Evolutionary conservation across 2,329 filamentous ascomycete genomes (phyloP).

Genomic region (Lasiodiplodia sp.): DNA sequence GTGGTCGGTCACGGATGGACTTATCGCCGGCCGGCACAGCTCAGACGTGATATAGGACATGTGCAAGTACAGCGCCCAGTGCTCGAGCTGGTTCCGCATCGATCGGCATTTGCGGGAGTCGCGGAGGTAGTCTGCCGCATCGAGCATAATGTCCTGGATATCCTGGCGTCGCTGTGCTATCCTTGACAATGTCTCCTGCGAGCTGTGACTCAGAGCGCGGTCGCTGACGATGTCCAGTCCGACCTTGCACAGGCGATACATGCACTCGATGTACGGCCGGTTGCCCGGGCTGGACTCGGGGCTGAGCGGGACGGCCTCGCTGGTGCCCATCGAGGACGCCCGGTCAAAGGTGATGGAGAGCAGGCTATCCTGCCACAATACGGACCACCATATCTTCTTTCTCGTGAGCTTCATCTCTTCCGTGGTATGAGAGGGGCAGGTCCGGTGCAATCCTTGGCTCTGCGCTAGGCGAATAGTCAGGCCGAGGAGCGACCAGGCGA

Average conservation of each 20-base stretch:
- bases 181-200: conserved; percentile 60
- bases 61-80: conserved; percentile 67
- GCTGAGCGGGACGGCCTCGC: conserved; percentile 52
- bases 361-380: conserved; percentile 70
- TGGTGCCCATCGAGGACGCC: conserved; percentile 62
- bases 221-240: conserved; percentile 67
- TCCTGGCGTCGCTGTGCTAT: conserved; percentile 65
- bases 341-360: conserved; percentile 70
- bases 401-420: conserved; percentile 51
- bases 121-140: conserved; percentile 64
- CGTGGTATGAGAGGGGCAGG: conserved; percentile 62
- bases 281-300: conserved; percentile 56
- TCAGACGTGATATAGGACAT: conserved; percentile 69
- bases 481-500: conserved; percentile 66
- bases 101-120: conserved; percentile 59
- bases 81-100: conserved; percentile 63
- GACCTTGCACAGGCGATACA: conserved; percentile 63
- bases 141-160: conserved; percentile 64
- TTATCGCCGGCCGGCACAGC: conserved; percentile 67
- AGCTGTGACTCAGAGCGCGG: conserved; percentile 58
- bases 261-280: conserved; percentile 64
- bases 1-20: conserved; percentile 54
- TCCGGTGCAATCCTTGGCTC: conserved; percentile 66
- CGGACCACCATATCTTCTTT: conserved; percentile 62
- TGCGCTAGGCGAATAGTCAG: conserved; percentile 68